phyloP scores from a whole-genome alignment of 177 flowering plant genomes.

The Vitis hybrid region DNA sequence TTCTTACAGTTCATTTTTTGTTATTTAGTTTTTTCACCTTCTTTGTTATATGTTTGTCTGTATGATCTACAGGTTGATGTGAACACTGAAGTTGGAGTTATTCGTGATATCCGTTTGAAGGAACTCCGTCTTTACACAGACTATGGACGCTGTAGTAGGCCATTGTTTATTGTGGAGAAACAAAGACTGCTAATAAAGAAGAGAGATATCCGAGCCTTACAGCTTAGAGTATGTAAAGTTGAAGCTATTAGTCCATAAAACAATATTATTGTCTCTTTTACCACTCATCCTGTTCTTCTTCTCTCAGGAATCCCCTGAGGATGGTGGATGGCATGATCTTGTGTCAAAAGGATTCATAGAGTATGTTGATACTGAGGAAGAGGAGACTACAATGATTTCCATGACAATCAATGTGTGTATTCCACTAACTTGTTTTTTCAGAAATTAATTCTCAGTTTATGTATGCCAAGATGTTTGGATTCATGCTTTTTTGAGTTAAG shows the following conservation, averaged over 20 bases:
- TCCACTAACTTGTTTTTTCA: background rate
- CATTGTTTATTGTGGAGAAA: slow-evolving; percentile 91
- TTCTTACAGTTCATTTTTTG: background rate
- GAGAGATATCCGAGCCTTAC: slow-evolving; percentile 75
- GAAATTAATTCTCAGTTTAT: too few species aligned
- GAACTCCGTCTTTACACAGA: slow-evolving; percentile 94
- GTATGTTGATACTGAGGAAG: slow-evolving; percentile 96
- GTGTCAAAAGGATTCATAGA: slow-evolving; percentile 91
- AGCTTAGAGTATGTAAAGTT: slow-evolving; percentile 64
- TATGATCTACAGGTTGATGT: slow-evolving; percentile 75
- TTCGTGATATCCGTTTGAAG: slow-evolving; percentile 83
- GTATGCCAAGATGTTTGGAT: too few species aligned
- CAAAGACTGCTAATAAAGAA: slow-evolving; percentile 88
- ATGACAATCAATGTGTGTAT: slow-evolving; percentile 91
- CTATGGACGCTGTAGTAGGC: slow-evolving; percentile 99
- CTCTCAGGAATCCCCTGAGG: slow-evolving; percentile 85
- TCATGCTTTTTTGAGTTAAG: too few species aligned
- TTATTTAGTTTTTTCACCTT: too few species aligned
- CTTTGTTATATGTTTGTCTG: background rate
- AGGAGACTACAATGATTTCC: slow-evolving; percentile 98
- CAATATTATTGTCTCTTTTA: too few species aligned
- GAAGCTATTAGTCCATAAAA: background rate
- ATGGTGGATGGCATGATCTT: slow-evolving; percentile 94
- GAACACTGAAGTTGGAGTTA: slow-evolving; percentile 96
- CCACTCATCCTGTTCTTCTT: background rate